These are phyloP conservation scores for Amanita inopinata DNA, from an alignment of 768 basidiomycete genomes.

Conservation along the genomic window DNA sequence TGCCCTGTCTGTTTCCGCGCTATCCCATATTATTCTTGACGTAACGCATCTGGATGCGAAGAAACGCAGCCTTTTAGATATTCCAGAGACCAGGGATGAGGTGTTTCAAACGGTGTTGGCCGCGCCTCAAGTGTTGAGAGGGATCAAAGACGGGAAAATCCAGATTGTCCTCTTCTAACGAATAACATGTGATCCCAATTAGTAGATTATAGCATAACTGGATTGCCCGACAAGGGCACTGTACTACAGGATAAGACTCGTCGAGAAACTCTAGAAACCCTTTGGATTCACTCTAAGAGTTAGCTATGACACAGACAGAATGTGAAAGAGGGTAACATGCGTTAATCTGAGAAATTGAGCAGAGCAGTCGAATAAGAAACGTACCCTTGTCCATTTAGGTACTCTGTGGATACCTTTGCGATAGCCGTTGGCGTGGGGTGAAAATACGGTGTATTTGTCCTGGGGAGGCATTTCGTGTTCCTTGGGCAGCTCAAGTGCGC, in stretches of 20 bases:
- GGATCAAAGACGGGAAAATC: constrained; percentile 62
- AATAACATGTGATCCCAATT: constrained; percentile 11
- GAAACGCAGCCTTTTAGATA: constrained; percentile 65
- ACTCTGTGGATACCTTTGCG: constrained; percentile 95
- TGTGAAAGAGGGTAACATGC: no score
- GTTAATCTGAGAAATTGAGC: no score
- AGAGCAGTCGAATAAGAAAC: constrained; percentile 19
- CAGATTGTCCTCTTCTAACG: constrained; percentile 71
- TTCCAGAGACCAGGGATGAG: constrained; percentile 78
- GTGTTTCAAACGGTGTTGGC: constrained; percentile 69
- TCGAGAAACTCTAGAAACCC: constrained; percentile 60
- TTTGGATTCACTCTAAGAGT: constrained; percentile 83
- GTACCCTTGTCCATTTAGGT: constrained; percentile 92
- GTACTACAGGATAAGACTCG: no score
- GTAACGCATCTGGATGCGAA: constrained; percentile 66
- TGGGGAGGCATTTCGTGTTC: constrained; percentile 86
- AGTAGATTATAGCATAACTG: constrained; percentile 15
- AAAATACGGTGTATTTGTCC: constrained; percentile 95
- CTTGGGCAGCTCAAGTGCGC: constrained; percentile 78
- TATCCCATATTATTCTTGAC: constrained; percentile 82
- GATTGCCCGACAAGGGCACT: no score
- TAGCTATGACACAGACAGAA: constrained; percentile 38
- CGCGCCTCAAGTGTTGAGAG: constrained; percentile 47
- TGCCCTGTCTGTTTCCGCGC: constrained; percentile 57
- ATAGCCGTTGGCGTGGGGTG: constrained; percentile 59